A percentile compares a stretch with the other conserved stretches of the same genome.
These are phyloP conservation scores for Cnidoscolus chayamansa DNA, from an alignment of 441 rosid genomes.

Conservation along the genomic window DNA sequence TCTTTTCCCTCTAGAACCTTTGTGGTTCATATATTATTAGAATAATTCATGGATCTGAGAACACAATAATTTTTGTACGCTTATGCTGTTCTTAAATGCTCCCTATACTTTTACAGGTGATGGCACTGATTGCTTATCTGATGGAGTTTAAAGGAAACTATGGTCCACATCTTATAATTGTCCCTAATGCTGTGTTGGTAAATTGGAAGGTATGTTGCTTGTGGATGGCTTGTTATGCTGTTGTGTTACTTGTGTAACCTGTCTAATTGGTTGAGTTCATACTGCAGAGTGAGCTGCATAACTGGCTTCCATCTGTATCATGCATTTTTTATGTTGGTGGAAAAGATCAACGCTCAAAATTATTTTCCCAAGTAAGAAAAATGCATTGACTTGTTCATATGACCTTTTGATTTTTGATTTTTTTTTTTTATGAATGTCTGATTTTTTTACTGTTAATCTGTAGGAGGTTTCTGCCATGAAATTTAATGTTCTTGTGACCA, in stretches of 20 bases:
- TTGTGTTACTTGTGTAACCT: conserved; percentile 18
- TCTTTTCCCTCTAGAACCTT: background rate
- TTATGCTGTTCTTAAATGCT: conserved; percentile 9
- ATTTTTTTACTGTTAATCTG: conserved; percentile 26
- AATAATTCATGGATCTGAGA: conserved; percentile 8
- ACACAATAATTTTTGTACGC: background rate
- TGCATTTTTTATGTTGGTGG: conserved; percentile 96
- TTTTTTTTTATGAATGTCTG: conserved; percentile 20
- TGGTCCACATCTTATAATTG: conserved; percentile 99
- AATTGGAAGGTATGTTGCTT: conserved; percentile 93
- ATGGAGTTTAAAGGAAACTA: conserved; percentile 99
- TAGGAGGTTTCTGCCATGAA: conserved; percentile 98
- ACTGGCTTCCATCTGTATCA: conserved; percentile 95
- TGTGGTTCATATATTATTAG: conserved; percentile 7
- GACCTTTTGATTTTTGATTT: background rate
- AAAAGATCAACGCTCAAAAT: conserved; percentile 91
- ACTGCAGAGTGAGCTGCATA: conserved; percentile 91
- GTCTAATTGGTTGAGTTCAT: conserved; percentile 24
- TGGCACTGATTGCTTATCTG: conserved; percentile 98
- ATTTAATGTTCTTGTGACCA: conserved; percentile 97
- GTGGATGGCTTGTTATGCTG: conserved; percentile 9
- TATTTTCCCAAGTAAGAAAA: conserved; percentile 84
- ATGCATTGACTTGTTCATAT: conserved; percentile 1
- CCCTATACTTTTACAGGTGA: conserved; percentile 54
- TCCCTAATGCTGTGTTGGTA: conserved; percentile 98